phyloP scores from a whole-genome alignment of 2,329 filamentous ascomycete species.

The Intubia oerlemansii region DNA sequence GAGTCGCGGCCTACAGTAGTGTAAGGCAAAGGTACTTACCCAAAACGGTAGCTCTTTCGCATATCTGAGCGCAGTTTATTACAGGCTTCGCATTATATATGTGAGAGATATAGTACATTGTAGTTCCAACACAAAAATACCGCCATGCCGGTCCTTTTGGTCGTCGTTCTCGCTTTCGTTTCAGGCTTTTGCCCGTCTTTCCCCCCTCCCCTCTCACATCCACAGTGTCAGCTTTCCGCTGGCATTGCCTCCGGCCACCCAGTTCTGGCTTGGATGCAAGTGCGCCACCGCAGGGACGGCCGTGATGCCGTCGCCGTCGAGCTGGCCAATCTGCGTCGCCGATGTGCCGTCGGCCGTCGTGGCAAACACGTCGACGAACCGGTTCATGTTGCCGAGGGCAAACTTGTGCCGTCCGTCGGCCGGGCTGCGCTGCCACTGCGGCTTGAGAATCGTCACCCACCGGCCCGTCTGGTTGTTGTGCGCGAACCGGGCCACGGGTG shows the following conservation, averaged over 20 bases:
- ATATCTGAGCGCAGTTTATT: too few species aligned
- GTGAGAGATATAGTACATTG: too few species aligned
- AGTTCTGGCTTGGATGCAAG: slow-evolving; percentile 72
- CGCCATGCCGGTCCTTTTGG: too few species aligned
- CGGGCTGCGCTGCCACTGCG: slow-evolving; percentile 70
- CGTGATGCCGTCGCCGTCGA: slow-evolving; percentile 76
- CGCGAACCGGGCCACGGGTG: slow-evolving; percentile 11
- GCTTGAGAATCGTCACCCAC: slow-evolving; percentile 73
- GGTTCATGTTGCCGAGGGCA: slow-evolving; percentile 91
- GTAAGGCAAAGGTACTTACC: too few species aligned
- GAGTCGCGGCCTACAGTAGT: too few species aligned
- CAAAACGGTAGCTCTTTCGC: too few species aligned
- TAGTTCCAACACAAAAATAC: too few species aligned
- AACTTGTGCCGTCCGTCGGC: slow-evolving; percentile 67
- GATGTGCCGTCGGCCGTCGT: slow-evolving; percentile 39
- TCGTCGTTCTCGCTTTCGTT: too few species aligned
- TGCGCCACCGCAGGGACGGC: slow-evolving; percentile 85
- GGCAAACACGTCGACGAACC: slow-evolving; percentile 83
- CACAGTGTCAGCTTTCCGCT: slow-evolving; percentile 87
- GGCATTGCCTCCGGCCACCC: slow-evolving; percentile 80
- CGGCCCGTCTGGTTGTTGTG: slow-evolving; percentile 95
- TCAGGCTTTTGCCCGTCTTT: too few species aligned
- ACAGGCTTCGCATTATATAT: too few species aligned
- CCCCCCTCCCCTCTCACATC: too few species aligned
- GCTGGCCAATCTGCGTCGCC: slow-evolving; percentile 59